Percentiles rank a stretch among this genome's conserved stretches.
Conservation (phyloP, 352 stramenopile genomes). For the Phytophthora parvispora region DNA sequence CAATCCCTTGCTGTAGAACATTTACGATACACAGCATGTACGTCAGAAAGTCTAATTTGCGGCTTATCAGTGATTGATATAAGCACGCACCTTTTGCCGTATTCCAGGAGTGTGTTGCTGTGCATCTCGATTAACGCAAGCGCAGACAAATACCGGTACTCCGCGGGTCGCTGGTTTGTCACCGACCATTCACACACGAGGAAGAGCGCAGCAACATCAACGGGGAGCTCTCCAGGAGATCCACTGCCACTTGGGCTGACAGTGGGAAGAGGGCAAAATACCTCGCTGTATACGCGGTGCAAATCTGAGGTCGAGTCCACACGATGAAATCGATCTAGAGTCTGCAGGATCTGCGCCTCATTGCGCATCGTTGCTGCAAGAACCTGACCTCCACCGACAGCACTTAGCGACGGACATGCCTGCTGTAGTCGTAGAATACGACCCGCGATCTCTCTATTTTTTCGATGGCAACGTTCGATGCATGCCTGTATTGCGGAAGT, state of each 20-base stretch:
- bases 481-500: conserved; percentile 59
- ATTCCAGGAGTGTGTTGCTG: conserved; percentile 68
- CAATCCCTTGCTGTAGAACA: conserved; percentile 49
- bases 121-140: conserved; percentile 88
- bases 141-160: conserved; percentile 86
- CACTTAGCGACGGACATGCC: conserved; percentile 40
- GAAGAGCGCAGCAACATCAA: conserved; percentile 78
- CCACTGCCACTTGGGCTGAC: conserved; percentile 24
- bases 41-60: conserved; percentile 2
- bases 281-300: conserved; percentile 75
- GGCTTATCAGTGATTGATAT: no score
- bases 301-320: conserved; percentile 79
- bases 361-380: conserved; percentile 62
- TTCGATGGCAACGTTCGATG: conserved; percentile 59
- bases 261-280: conserved; percentile 65
- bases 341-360: conserved; percentile 82
- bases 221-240: conserved; percentile 50
- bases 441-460: conserved; percentile 64
- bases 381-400: conserved; percentile 37
- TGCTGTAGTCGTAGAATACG: conserved; percentile 80
- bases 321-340: conserved; percentile 84
- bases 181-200: conserved; percentile 89
- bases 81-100: conserved; percentile 62
- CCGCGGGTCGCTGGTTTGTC: conserved; percentile 78
- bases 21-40: conserved; percentile 4